phyloP scores from a whole-genome alignment of 768 basidiomycete genomes.

The Boletus reticuloceps region DNA sequence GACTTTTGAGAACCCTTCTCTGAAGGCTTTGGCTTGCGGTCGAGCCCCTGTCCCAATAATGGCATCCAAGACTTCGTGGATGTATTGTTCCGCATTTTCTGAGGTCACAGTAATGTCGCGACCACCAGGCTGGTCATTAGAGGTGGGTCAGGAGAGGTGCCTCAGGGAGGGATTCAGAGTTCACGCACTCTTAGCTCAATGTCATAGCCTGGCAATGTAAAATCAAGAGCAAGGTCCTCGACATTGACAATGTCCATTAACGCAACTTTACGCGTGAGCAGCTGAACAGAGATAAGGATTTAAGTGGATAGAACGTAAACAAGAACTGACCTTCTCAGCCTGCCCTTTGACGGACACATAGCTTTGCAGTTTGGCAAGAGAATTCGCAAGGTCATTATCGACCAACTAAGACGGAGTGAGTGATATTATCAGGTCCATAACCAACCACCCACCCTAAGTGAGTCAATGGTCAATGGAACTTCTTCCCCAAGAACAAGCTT shows the following conservation, averaged over 20 bases:
- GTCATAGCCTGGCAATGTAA: slow-evolving; percentile 94
- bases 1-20: slow-evolving; percentile 92
- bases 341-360: slow-evolving; percentile 51
- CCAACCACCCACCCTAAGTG: slow-evolving; percentile 63
- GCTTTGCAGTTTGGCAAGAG: slow-evolving; percentile 73
- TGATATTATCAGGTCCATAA: not conserved
- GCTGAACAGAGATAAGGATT: slow-evolving; percentile 1
- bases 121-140: slow-evolving; percentile 62
- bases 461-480: slow-evolving; percentile 78
- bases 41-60: slow-evolving; percentile 80
- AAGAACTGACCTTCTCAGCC: slow-evolving; percentile 52
- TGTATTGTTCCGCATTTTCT: slow-evolving; percentile 87
- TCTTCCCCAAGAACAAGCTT: slow-evolving; percentile 86
- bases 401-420: slow-evolving; percentile 54
- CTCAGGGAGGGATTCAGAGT: not conserved
- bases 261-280: slow-evolving; percentile 57
- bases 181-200: slow-evolving; percentile 79
- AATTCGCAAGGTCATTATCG: slow-evolving; percentile 82
- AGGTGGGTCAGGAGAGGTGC: not conserved
- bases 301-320: not conserved
- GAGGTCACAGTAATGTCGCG: slow-evolving; percentile 77
- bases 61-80: slow-evolving; percentile 81
- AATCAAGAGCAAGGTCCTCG: slow-evolving; percentile 91
- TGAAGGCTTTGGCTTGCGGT: slow-evolving; percentile 85
- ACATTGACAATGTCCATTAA: slow-evolving; percentile 63